Base-by-base conservation (phyloP, 495 filamentous ascomycete genomes). In the Chaetomidium leptoderma region DNA sequence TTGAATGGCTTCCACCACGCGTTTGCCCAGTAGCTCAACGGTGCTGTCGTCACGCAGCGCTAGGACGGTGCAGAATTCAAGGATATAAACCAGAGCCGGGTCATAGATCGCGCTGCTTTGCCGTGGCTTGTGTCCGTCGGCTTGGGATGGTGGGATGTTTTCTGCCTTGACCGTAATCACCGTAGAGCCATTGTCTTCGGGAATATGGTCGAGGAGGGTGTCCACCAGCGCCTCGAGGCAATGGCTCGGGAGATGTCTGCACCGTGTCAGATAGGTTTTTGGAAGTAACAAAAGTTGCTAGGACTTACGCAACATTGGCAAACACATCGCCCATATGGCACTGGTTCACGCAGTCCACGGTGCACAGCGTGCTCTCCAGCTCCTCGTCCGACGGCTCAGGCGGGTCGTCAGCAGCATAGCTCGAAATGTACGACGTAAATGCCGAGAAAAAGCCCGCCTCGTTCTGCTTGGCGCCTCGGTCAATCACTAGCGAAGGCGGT, bases 331-430 rank as follows among this genome's bases (percentile, higher is more conserved):
- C 83, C 58, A 97, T 86, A 54, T 86, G 84, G 71, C 95, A 97
- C 30, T 88, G 84, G 57, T 91, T 91, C 36, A 99, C 84, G 61
- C 92, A 97, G 65, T 97, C 93, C 7, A 96, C 91, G 0, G 95
- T 92, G 68, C 88, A 91, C 16, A 97, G 73, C 0, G 93, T 97
- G 68, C 92, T 96, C 61, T 97, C 95, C 46, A 99, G 77, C 69
- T 99, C 93, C 65, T 97, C 93, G 54, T 96, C 91, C 1, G 93
- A 97, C 2, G 93, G 93, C 72, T 97, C 95, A 6, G 93, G 93
- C 10, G 93, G 93, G 62, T 99, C 93, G 67, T 97, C 95, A 17
- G 91, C 95, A 26, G 95, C 93, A 74, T 97, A 97, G 68, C 91
- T 97, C n/a, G 92, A 95, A 21, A 99, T 88, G 61, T 97, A 97